phyloP scores from a whole-genome alignment of 2,329 filamentous ascomycete genomes.

The Botrytis fragariae region DNA sequence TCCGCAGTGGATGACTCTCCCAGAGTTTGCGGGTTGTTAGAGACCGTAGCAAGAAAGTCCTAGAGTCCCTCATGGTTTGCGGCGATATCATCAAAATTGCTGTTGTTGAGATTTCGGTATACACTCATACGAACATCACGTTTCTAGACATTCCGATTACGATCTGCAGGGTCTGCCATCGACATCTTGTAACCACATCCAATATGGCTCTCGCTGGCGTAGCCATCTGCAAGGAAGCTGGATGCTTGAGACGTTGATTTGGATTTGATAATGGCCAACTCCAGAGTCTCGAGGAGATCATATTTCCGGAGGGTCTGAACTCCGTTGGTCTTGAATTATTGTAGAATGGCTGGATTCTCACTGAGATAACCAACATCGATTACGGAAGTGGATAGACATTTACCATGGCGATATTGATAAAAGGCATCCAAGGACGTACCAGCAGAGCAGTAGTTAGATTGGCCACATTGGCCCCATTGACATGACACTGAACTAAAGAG shows the following conservation, averaged over 20 bases:
- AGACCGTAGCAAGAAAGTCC: background rate
- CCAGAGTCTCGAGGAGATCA: background rate
- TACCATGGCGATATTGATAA: background rate
- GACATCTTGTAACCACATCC: background rate
- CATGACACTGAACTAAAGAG: conserved; percentile 39
- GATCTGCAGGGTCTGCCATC: background rate
- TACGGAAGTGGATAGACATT: background rate
- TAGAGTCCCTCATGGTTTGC: background rate
- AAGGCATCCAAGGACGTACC: conserved; percentile 20
- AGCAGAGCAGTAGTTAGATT: conserved; percentile 22
- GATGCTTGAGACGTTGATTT: background rate
- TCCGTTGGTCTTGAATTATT: background rate
- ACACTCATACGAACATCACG: conserved; percentile 4
- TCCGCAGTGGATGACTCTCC: background rate
- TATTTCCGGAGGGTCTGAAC: background rate
- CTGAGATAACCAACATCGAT: background rate
- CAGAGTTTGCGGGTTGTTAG: background rate
- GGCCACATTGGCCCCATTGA: background rate
- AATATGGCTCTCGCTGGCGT: background rate
- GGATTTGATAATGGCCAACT: background rate
- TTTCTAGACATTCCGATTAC: background rate
- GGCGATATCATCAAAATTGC: background rate
- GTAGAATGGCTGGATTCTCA: background rate
- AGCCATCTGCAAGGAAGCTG: background rate
- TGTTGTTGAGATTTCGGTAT: background rate